These are phyloP conservation scores for Leishmania amazonensis DNA, from an alignment of 208 protist genomes.

Conservation along the genomic window DNA sequence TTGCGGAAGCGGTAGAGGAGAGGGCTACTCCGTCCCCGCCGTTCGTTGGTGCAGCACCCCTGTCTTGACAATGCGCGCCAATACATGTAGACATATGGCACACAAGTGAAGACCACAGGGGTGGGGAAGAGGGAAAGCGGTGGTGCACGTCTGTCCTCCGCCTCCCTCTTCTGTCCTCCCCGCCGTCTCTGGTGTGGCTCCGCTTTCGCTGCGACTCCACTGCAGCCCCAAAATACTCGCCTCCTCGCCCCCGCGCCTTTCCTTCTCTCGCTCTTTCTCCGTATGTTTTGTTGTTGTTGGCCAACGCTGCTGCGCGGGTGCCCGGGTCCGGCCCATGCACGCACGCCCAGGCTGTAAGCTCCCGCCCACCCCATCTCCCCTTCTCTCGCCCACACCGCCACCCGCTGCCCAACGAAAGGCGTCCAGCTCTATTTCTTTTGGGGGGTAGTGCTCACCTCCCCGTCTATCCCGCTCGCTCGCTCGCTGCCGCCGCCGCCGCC, in stretches of 20 bases:
- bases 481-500: background rate
- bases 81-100: background rate
- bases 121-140: background rate
- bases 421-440: background rate
- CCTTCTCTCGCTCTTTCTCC: background rate
- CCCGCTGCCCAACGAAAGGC: background rate
- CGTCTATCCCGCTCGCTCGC: background rate
- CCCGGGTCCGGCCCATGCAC: background rate
- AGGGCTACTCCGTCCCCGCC: background rate
- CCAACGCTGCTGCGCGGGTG: background rate
- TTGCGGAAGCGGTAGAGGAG: background rate
- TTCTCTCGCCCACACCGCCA: background rate
- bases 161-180: background rate
- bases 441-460: background rate
- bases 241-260: background rate
- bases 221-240: background rate
- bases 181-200: background rate
- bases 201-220: background rate
- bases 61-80: background rate
- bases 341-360: background rate
- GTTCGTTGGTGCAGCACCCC: background rate
- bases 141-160: background rate
- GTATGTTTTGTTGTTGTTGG: background rate
- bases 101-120: background rate
- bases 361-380: background rate